These are phyloP conservation scores for Phytophthora lateralis DNA, from an alignment of 352 stramenopile genomes.

Conservation along the genomic window DNA sequence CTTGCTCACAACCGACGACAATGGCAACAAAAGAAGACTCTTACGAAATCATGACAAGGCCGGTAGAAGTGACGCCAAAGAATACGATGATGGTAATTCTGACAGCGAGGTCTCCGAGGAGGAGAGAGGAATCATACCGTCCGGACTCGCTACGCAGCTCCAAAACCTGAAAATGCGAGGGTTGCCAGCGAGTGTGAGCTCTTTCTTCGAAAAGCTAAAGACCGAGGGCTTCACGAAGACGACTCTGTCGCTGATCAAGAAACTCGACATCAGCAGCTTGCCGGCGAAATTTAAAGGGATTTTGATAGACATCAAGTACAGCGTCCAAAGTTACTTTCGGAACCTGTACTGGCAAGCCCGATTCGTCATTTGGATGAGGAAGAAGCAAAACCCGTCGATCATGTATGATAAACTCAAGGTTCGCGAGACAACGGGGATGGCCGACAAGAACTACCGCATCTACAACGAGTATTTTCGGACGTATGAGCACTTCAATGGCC, in stretches of 20 bases:
- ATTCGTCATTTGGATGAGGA: conserved; percentile 19
- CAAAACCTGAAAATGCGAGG: background rate
- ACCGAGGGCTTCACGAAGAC: background rate
- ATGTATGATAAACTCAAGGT: conserved; percentile 22
- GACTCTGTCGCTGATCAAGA: background rate
- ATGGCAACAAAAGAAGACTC: background rate
- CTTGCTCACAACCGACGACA: background rate
- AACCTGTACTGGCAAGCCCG: conserved; percentile 7
- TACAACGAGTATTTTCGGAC: conserved; percentile 19
- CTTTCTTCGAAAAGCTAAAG: conserved; percentile 8
- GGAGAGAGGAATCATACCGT: conserved; percentile 9
- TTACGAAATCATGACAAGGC: conserved; percentile 2
- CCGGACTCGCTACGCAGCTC: background rate
- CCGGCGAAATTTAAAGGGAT: background rate
- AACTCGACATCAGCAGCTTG: background rate
- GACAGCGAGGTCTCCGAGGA: background rate
- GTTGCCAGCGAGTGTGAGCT: background rate
- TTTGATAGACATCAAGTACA: background rate
- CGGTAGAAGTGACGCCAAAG: background rate
- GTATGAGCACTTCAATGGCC: conserved; percentile 17
- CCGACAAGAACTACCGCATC: conserved; percentile 23
- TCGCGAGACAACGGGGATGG: background rate
- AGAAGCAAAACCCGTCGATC: conserved; percentile 5
- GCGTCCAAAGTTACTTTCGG: background rate
- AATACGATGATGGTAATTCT: background rate